Percentiles rank a stretch among this genome's conserved stretches.
Evolutionary conservation across 176 grass and related monocot species (phyloP).

Genomic region (Phoenix roebelenii): DNA sequence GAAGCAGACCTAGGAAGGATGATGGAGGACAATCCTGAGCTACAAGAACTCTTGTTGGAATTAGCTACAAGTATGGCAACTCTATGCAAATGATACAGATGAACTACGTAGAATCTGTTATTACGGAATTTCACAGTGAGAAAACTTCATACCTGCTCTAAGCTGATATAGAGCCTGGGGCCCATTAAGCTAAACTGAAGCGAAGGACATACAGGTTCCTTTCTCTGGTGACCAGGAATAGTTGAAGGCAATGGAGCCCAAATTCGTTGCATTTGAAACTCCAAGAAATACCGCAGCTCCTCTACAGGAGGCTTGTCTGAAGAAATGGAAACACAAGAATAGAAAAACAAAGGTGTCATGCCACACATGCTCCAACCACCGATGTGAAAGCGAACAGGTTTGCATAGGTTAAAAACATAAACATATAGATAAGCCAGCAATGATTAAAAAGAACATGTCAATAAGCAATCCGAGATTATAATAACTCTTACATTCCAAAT

Average conservation of each 20-base stretch:
- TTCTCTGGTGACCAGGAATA: constrained; percentile 78
- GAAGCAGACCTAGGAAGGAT: too few relatives aligned
- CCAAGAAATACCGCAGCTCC: constrained; percentile 96
- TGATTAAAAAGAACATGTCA: constrained; percentile 3
- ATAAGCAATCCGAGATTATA: background rate
- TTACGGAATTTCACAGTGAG: background rate
- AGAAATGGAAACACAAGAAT: constrained; percentile 11
- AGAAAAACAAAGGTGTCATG: background rate
- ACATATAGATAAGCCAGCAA: too few relatives aligned
- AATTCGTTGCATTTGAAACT: constrained; percentile 78
- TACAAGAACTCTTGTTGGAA: too few relatives aligned
- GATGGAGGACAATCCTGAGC: too few relatives aligned
- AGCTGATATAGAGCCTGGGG: constrained; percentile 84
- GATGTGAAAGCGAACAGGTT: too few relatives aligned
- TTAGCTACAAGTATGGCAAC: too few relatives aligned
- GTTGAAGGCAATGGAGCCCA: constrained; percentile 75
- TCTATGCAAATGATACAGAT: too few relatives aligned
- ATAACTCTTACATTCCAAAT: constrained; percentile 69
- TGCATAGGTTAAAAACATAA: too few relatives aligned
- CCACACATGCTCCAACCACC: background rate
- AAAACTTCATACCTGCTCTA: constrained; percentile 67
- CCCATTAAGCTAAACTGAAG: constrained; percentile 98
- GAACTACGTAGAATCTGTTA: background rate
- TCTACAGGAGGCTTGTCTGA: constrained; percentile 93
- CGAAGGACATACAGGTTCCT: constrained; percentile 78